Evolutionary conservation across 176 grass and related monocot genomes (phyloP), one percentile per base, ranked within the genome.

Genomic region (Carex pumila): DNA sequence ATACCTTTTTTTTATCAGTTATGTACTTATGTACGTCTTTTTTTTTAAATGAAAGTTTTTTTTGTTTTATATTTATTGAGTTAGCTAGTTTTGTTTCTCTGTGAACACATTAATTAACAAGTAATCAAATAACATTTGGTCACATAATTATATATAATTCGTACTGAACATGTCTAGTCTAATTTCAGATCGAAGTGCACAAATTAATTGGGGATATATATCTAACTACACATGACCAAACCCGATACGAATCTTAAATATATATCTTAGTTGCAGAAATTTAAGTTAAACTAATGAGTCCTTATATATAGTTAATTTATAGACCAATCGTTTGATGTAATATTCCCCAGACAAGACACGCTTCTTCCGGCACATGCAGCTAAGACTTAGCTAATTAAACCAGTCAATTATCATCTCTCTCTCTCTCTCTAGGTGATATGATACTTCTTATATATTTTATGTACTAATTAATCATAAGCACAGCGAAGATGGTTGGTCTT

Each of bases 291-390:
- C 15, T 41, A 52, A 30, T 75, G 21, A 75, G 52, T 54, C 45
- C 41, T 53, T 53, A 14, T 13, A 53, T 53, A 25, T 13, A 53
- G 43, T 74, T 50, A 1, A 34, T 34, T 1, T 21, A 53, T 53
- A 37, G 43, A 25, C 70, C 47, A 74, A 74, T 74, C 10, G 45
- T 74, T 53, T 74, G 71, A 50, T 50, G 45, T 45, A 77, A 77
- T 77, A 83, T 83, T 83, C 50, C 55, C 12, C 84, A 71, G 93
- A 89, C 90, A 89, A 43, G 88, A 86, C 93, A 87, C 85, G 88
- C 80, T 90, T 92, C 86, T 89, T 86, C 81, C 80, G 74, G 85
- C n/a, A 79, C 69, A 25, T 25, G 25, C 25, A 81, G 70, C 79
- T 65, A 77, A 56, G 49, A 52, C 41, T 13, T 75, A 13, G 3